These are phyloP conservation scores for Naematelia aurantialba DNA, from an alignment of 768 basidiomycete species.

Conservation along the genomic window DNA sequence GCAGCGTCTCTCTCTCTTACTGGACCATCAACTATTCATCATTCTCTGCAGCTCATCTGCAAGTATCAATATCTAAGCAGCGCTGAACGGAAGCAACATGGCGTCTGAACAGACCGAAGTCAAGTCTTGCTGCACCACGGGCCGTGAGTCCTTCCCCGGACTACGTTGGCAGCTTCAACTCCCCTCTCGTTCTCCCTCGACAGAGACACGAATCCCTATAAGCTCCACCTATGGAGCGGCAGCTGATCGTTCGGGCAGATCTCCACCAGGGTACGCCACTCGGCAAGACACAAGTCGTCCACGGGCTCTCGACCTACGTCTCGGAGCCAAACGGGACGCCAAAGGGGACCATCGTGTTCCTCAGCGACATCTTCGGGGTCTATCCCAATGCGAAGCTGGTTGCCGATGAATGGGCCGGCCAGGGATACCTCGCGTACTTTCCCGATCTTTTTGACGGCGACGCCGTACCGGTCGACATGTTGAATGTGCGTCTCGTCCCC, in stretches of 20 bases:
- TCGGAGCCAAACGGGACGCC: conserved; percentile 30
- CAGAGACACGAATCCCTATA: neutral
- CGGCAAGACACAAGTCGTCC: conserved; percentile 40
- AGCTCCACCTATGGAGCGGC: neutral
- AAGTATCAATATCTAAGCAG: no score
- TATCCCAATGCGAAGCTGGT: conserved; percentile 42
- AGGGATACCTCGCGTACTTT: conserved; percentile 48
- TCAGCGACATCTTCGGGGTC: conserved; percentile 51
- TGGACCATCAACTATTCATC: no score
- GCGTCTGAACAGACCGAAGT: conserved; percentile 37
- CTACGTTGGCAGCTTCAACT: no score
- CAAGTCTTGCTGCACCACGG: conserved; percentile 40
- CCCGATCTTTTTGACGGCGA: conserved; percentile 49
- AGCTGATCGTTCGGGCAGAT: conserved; percentile 18
- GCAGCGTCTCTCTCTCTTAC: no score
- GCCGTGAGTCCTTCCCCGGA: conserved; percentile 30
- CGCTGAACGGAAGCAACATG: no score
- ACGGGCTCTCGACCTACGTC: conserved; percentile 49
- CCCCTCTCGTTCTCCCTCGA: neutral
- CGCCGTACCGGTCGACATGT: conserved; percentile 29
- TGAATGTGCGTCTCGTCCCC: conserved; percentile 23
- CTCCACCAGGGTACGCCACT: conserved; percentile 48
- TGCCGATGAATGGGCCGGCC: conserved; percentile 49
- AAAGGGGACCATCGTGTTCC: conserved; percentile 41
- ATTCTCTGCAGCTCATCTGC: no score